Evolutionary conservation across 2,329 filamentous ascomycete species (phyloP).

Genomic region (Neospermospora avenae): DNA sequence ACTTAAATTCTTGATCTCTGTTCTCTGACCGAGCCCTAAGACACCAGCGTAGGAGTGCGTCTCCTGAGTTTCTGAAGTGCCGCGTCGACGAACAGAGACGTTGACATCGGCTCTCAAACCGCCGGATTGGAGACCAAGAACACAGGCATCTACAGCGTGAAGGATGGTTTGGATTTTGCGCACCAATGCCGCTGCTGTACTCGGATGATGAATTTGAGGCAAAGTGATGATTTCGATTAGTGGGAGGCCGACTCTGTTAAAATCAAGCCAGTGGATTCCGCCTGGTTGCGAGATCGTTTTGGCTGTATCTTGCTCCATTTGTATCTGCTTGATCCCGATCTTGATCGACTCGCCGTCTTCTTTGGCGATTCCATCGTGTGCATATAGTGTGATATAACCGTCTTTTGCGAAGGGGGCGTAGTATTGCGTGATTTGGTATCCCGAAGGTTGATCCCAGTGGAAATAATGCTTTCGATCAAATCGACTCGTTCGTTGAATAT

Average conservation of each 20-base stretch:
- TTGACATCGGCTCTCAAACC: conserved; percentile 93
- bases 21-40: conserved; percentile 72
- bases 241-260: conserved; percentile 88
- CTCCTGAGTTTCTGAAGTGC: conserved; percentile 27
- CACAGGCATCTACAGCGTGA: conserved; percentile 77
- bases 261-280: conserved; percentile 76
- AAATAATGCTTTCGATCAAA: conserved; percentile 99
- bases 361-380: conserved; percentile 74
- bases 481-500: conserved; percentile 70
- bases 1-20: conserved; percentile 96
- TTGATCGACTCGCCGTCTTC: conserved; percentile 68
- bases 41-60: conserved; percentile 53
- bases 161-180: conserved; percentile 83
- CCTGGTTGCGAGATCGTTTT: conserved; percentile 81
- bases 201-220: conserved; percentile 82
- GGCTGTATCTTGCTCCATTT: conserved; percentile 97
- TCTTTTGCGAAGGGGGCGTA: conserved; percentile 70
- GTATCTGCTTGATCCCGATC: conserved; percentile 87
- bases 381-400: conserved; percentile 67
- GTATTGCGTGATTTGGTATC: conserved; percentile 98
- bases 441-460: conserved; percentile 94
- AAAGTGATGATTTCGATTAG: conserved; percentile 93
- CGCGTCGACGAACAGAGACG: conserved; percentile 71
- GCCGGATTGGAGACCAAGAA: conserved; percentile 88
- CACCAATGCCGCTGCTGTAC: conserved; percentile 83